Evolutionary conservation across 2,329 filamentous ascomycete species (phyloP).

Genomic region (Tolypocladium ovalisporum): DNA sequence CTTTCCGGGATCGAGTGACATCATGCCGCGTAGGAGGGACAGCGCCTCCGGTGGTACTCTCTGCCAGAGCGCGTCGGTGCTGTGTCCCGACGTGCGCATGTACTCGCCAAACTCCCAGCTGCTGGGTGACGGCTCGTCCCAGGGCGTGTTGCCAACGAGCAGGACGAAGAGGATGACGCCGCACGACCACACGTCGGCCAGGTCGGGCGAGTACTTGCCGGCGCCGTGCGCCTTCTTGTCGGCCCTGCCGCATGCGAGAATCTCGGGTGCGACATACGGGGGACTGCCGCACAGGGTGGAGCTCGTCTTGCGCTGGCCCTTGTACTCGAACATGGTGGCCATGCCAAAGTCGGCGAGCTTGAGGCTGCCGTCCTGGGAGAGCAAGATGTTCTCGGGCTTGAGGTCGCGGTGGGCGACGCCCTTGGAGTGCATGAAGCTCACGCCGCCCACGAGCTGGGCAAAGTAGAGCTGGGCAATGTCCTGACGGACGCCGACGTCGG

Average conservation of each 20-base stretch:
- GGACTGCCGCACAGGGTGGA: conserved; percentile 90
- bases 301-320: conserved; percentile 70
- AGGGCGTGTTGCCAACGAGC: conserved; percentile 91
- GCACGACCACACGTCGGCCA: conserved; percentile 93
- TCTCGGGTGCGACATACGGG: conserved; percentile 94
- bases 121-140: conserved; percentile 79
- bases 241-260: conserved; percentile 44
- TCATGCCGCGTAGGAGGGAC: conserved; percentile 85
- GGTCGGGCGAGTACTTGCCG: conserved; percentile 60
- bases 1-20: conserved; percentile 63
- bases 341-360: conserved; percentile 97
- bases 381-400: conserved; percentile 90
- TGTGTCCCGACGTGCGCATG: conserved; percentile 65
- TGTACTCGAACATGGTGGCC: conserved; percentile 85
- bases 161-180: conserved; percentile 96
- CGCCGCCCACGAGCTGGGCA: conserved; percentile 76
- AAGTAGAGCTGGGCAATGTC: conserved; percentile 98
- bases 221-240: conserved; percentile 37
- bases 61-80: conserved; percentile 76
- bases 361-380: conserved; percentile 73
- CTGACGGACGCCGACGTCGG: conserved; percentile 86
- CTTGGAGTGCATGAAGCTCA: conserved; percentile 92
- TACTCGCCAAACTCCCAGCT: conserved; percentile 94
- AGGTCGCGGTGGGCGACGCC: conserved; percentile 88
- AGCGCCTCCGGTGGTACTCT: conserved; percentile 62